Evolutionary conservation across 176 grass and related monocot genomes (phyloP), one percentile per base, ranked within the genome.

Genomic region (Phyllostachys edulis): DNA sequence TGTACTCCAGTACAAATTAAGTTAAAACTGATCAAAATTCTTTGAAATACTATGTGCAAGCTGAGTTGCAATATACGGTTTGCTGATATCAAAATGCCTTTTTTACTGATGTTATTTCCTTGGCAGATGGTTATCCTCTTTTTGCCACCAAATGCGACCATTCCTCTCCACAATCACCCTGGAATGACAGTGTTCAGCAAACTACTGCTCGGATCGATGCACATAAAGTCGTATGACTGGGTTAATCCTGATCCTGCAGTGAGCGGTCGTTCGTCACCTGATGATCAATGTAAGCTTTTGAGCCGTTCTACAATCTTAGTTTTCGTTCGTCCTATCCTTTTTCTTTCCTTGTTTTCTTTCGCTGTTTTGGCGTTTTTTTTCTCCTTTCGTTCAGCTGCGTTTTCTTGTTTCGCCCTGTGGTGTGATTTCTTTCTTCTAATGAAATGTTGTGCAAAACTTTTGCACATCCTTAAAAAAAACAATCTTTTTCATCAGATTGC

Each of bases 141-240:
- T 47, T 70, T 98, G 73, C 93, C 96, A 10, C 86, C 75, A n/a
- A 82, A 85, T 32, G 91, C 88, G 2, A 85, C 95, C 3, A 94
- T 98, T 76, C 96, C 96, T 51, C 93, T 98, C 0, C 96, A 98
- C 64, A 92, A 98, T 46, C 96, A 98, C 68, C 96, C 96, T 7
- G 96, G 91, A 6, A 98, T 98, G 32, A 34, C 32, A 34, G 32
- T 34, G 32, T 34, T 34, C 32, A 34, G 32, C 32, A 34, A 34
- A 34, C 89, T 98, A 4, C 89, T 98, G 4, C 85, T 95, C 0
- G 96, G 96, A 7, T 86, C 93, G 1, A 90, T 98, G 93, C 96
- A 95, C 42, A 78, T 89, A 50, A 92, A 90, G 79, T 95, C 96
- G 0, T 98, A 95, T 9, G 96, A 98, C 59, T 98, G 96, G 96